Evolutionary conservation across 2,329 filamentous ascomycete species (phyloP).

Genomic region (Ascochyta lentis): DNA sequence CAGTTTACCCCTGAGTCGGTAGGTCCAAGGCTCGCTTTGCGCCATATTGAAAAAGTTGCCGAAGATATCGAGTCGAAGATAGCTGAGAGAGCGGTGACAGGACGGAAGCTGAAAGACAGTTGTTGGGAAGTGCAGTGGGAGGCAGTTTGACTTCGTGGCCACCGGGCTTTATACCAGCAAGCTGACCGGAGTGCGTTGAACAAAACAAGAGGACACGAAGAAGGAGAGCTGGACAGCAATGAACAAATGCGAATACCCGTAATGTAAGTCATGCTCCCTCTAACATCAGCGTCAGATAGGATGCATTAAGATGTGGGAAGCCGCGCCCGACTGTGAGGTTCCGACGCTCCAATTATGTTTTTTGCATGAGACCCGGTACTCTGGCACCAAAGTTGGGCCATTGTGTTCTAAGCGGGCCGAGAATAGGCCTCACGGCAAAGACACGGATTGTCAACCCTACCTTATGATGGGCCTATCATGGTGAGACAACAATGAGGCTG

Average conservation of each 20-base stretch:
- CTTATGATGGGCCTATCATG: not conserved
- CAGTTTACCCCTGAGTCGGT: conserved; percentile 40
- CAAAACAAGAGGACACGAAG: conserved; percentile 15
- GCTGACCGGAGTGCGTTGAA: conserved; percentile 4
- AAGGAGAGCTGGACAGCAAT: conserved; percentile 13
- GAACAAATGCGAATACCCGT: conserved; percentile 26
- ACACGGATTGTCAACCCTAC: conserved; percentile 6
- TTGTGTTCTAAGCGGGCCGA: conserved; percentile 19
- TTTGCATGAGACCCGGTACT: conserved; percentile 22
- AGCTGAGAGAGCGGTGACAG: not conserved
- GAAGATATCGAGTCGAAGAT: not conserved
- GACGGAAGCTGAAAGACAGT: not conserved
- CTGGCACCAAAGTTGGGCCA: conserved; percentile 18
- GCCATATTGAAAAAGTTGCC: conserved; percentile 24
- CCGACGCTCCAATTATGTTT: conserved; percentile 25
- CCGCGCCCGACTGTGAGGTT: conserved; percentile 23
- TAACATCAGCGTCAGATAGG: conserved; percentile 17
- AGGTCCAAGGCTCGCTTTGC: conserved; percentile 28
- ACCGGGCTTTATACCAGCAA: conserved; percentile 8
- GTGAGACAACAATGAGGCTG: not conserved
- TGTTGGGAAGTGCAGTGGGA: not conserved
- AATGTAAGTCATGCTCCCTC: conserved; percentile 29
- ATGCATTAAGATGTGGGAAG: conserved; percentile 25
- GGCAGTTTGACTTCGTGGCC: not conserved
- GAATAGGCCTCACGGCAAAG: conserved; percentile 18